Conservation (phyloP, 768 basidiomycete genomes). For the Tubosaeta sp. region DNA sequence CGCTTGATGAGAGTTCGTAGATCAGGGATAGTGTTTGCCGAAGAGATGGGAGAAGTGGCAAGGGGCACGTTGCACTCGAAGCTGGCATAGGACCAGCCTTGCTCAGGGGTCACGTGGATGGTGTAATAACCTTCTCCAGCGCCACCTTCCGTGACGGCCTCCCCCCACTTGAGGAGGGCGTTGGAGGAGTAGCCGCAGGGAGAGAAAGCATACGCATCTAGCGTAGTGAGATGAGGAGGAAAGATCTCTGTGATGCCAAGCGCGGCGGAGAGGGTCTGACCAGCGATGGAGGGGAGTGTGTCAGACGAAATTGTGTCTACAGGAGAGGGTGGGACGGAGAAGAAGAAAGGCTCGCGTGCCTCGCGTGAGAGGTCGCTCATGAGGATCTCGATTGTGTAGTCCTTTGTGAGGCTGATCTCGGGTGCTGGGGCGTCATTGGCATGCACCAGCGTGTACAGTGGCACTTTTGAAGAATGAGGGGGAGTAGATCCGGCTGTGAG, state of each 20-base stretch:
- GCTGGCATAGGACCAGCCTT: constrained; percentile 97
- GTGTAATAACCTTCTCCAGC: constrained; percentile 90
- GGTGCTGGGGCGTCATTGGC: not conserved
- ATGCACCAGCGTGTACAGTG: constrained; percentile 9
- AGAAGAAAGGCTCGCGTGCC: constrained; percentile 79
- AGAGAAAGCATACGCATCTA: constrained; percentile 90
- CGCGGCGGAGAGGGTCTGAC: constrained; percentile 50
- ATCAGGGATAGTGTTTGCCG: constrained; percentile 55
- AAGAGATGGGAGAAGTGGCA: constrained; percentile 27
- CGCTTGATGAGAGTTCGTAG: constrained; percentile 78
- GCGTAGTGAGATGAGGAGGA: constrained; percentile 67
- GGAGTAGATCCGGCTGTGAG: constrained; percentile 26
- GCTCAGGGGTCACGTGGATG: constrained; percentile 97
- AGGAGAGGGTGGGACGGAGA: constrained; percentile 38
- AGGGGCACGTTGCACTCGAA: constrained; percentile 98
- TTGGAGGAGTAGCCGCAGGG: constrained; percentile 98
- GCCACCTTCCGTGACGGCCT: constrained; percentile 17
- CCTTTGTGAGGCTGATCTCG: constrained; percentile 38
- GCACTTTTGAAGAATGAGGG: constrained; percentile 12
- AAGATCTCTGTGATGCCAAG: constrained; percentile 84
- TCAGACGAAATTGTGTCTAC: constrained; percentile 47
- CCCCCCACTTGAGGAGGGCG: constrained; percentile 70
- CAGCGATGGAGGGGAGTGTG: constrained; percentile 21
- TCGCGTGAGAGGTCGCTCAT: constrained; percentile 85
- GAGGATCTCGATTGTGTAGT: constrained; percentile 96